A percentile compares a stretch with the other conserved stretches of the same genome.
phyloP scores from a whole-genome alignment of 2,329 filamentous ascomycete genomes.

The Claviceps humidiphila region DNA sequence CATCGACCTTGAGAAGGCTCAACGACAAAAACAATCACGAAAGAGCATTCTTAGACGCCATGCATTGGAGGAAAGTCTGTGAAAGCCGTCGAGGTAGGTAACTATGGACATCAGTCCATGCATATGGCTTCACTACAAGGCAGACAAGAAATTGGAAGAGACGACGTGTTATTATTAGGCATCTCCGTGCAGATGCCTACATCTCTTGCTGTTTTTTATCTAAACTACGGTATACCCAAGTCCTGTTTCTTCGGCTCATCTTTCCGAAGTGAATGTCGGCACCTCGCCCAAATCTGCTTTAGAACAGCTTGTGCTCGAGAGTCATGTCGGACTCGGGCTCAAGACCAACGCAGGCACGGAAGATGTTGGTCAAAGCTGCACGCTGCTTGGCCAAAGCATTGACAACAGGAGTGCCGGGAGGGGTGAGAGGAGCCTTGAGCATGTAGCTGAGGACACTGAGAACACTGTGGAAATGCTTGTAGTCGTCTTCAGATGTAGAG shows the following conservation, averaged over 20 bases:
- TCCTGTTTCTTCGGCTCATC: too few species aligned
- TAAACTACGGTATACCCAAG: neutral
- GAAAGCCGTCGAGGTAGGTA: too few species aligned
- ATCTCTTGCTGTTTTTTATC: constrained; percentile 10
- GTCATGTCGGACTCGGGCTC: constrained; percentile 99
- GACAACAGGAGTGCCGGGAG: constrained; percentile 86
- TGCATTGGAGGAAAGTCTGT: too few species aligned
- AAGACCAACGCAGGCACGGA: constrained; percentile 91
- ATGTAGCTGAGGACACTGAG: constrained; percentile 97
- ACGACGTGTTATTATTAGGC: neutral
- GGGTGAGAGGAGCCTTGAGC: constrained; percentile 91
- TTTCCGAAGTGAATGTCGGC: neutral
- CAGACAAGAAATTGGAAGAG: neutral
- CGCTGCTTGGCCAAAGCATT: constrained; percentile 96
- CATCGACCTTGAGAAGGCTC: too few species aligned
- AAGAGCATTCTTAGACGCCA: too few species aligned
- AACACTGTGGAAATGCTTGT: constrained; percentile 91
- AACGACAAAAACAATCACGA: too few species aligned
- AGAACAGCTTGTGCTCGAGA: constrained; percentile 94
- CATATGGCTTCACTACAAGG: neutral
- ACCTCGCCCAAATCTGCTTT: constrained; percentile 14
- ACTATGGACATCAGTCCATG: too few species aligned
- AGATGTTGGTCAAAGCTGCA: constrained; percentile 89
- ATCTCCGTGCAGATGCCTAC: constrained; percentile 6
- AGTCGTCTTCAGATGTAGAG: constrained; percentile 47